Conservation (phyloP, 169 alveolate species). For the Plasmodium vinckei region DNA sequence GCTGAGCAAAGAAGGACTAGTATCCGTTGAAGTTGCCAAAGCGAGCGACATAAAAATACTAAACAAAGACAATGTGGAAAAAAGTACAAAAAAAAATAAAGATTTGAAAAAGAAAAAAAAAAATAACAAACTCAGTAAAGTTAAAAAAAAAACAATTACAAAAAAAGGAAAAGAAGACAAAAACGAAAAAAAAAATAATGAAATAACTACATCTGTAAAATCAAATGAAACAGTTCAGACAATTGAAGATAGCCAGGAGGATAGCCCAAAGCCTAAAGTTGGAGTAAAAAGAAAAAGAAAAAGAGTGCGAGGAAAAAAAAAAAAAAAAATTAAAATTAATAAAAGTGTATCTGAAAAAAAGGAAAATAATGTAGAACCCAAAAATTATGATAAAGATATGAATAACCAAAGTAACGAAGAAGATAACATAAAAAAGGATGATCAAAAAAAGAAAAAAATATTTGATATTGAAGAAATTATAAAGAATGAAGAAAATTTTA, state of each 20-base stretch:
- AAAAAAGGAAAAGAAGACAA: background rate
- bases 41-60: slow-evolving; percentile 22
- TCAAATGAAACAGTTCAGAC: background rate
- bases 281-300: background rate
- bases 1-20: slow-evolving; percentile 50
- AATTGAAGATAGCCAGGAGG: background rate
- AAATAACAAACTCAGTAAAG: background rate
- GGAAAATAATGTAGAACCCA: background rate
- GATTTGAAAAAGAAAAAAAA: background rate
- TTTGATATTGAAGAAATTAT: slow-evolving; percentile 40
- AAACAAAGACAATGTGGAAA: slow-evolving; percentile 1
- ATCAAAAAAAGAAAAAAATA: slow-evolving; percentile 19
- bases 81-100: background rate
- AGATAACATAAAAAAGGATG: background rate
- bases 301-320: background rate
- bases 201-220: background rate
- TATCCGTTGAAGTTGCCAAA: slow-evolving; percentile 47
- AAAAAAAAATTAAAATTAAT: background rate
- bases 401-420: background rate
- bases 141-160: slow-evolving; percentile 11
- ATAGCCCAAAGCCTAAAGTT: background rate
- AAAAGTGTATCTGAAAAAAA: background rate
- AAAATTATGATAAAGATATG: background rate
- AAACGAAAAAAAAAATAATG: background rate
- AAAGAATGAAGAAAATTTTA: slow-evolving; percentile 29